phyloP scores from a whole-genome alignment of 495 filamentous ascomycete species.

The Podospora comata region DNA sequence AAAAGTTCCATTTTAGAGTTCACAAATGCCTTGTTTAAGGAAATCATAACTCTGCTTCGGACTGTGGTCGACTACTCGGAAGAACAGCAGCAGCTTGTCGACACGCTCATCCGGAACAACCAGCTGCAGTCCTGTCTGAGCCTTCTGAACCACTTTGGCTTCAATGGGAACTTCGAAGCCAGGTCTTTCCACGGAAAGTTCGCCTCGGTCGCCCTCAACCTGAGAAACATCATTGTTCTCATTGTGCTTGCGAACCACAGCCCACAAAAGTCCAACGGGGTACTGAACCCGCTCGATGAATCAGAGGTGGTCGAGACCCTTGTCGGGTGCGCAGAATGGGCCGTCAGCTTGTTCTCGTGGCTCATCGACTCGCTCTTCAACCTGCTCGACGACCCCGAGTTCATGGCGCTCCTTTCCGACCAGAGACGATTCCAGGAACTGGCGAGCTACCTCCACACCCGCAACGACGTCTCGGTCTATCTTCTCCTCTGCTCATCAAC shows the following conservation, averaged over 20 bases:
- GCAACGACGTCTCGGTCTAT: constrained; percentile 58
- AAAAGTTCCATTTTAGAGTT: constrained; percentile 38
- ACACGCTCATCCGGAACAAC: constrained; percentile 65
- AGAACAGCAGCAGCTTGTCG: constrained; percentile 55
- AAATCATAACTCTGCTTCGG: constrained; percentile 63
- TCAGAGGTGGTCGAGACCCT: constrained; percentile 58
- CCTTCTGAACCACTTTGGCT: constrained; percentile 66
- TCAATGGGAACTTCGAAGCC: constrained; percentile 54
- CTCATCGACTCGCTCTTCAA: constrained; percentile 64
- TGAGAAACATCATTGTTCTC: constrained; percentile 66
- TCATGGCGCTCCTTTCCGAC: constrained; percentile 41
- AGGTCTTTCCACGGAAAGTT: constrained; percentile 65
- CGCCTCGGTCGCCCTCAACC: constrained; percentile 68
- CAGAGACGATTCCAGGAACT: constrained; percentile 49
- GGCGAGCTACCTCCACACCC: constrained; percentile 40
- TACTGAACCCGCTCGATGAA: constrained; percentile 59
- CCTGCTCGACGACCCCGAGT: constrained; percentile 53
- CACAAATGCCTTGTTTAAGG: constrained; percentile 52
- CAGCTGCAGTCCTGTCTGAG: constrained; percentile 67
- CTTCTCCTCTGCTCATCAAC: constrained; percentile 71
- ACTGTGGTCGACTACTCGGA: constrained; percentile 67
- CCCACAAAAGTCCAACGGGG: constrained; percentile 35
- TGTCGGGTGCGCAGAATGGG: constrained; percentile 60
- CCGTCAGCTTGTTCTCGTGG: constrained; percentile 64
- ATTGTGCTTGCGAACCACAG: constrained; percentile 59